Evolutionary conservation across 352 stramenopile genomes (phyloP), one percentile per base, ranked within the genome.

Genomic region (Detonula confervacea): DNA sequence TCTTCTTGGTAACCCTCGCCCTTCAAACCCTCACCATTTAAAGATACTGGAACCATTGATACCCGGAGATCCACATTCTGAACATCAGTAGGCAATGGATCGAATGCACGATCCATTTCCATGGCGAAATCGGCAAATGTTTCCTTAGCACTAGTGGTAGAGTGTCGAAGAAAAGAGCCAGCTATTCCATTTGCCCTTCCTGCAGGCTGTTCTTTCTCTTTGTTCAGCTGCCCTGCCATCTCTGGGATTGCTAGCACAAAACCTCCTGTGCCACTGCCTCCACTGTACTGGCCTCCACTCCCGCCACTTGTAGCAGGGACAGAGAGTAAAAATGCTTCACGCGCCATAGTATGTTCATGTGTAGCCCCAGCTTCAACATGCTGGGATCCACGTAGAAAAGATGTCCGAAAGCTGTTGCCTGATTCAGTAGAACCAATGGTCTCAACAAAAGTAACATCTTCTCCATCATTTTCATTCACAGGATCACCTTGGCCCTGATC

Each of bases 241-340:
- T 77, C 65, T 54, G 73, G 66, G 22, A 81, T 35, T 56, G 66
- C 73, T 11, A 81, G 29, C 8, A 81, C 51, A 55, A 77, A 81
- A 2, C 16, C 3, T 29, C 27, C n/a, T 11, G 16, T 63, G 5
- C 24, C 61, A 62, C 18, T 37, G 25, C 27, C 33, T 6, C 57
- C 16, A 52, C 57, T 57, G 29, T 67, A 25, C 39, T 39, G 24
- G 20, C 44, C 70, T 12, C 35, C 35, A 74, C 8, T 18, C 39
- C 1, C 52, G 20, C 22, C 42, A 42, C 12, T 20, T 12, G 27
- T 16, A 62, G 3, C 35, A 22, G 73, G 65, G 46, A 77, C 54
- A 22, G 56, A 70, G 33, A 81, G 47, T 47, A 81, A 65, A 66
- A 77, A 81, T 54, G 73, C 73, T 66, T 81, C 73, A 24, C 30